Base-by-base conservation (phyloP, 2,329 filamentous ascomycete species). In the Salinomyces thailandicus region DNA sequence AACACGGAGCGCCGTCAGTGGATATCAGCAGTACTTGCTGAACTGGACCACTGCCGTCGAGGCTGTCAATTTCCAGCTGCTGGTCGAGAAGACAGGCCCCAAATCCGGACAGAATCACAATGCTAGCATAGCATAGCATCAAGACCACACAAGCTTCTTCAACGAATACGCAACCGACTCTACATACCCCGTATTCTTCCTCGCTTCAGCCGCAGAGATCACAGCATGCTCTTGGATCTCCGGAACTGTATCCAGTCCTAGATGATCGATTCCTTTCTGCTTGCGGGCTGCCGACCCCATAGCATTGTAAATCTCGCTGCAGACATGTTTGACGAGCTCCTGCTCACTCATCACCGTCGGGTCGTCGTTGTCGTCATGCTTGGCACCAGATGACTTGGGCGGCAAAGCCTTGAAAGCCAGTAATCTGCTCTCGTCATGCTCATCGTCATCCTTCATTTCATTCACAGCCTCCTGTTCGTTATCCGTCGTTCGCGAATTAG, bases 131-230 rank as follows among this genome's bases (percentile, higher is more conserved):
- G 7, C 7, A 24, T 7, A 24, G 20, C n/a, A 24, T 60, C 51
- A 75, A 3, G 71, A 69, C 91, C 91, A 96, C 9, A 98, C 86
- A 57, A 96, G 63, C 67, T 85, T 93, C 73, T 94, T 95, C 51
- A 96, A 71, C 41, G 81, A 82, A 66, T 96, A 86, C 2, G 86
- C 85, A 53, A 93, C 62, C 57, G 89, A 80, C 61, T 95, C 89
- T 35, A 96, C 59, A 50, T 93, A 69, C 0, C 86, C 84, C 0
- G 89, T 95, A 42, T 80, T 86, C 66, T 75, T 82, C 70, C 76
- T 89, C 38, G 91, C 91, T 54, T 95, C 86, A 2, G 76, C 77
- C 36, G 93, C 59, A 16, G 79, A 84, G 35, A 98, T 85, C 35
- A 98, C 84, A 50, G 89, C 81, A 27, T 64, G 65, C 40, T 77